Base-by-base conservation (phyloP, 2,329 filamentous ascomycete genomes). In the Ophiocordyceps camponoti-leonardi region DNA sequence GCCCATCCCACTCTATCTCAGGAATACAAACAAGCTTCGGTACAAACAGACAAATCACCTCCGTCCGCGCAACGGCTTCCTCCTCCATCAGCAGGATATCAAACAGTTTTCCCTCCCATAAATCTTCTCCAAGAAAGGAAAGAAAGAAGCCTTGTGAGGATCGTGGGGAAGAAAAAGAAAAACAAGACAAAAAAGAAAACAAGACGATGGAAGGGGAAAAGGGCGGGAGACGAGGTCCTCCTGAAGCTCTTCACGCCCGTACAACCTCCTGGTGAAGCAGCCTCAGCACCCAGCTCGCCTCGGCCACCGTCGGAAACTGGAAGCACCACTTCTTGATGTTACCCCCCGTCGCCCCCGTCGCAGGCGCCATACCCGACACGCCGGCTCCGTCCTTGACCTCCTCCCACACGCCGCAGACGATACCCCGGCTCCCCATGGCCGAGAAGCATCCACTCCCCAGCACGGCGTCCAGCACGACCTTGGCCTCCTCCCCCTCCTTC, bases 391-490 rank as follows among this genome's bases (percentile, higher is more conserved):
- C 75, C 43, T 78, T 78, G 53, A 81, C 67, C 51, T 86, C 79
- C 59, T 92, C 83, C 78, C 86, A 92, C 33, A 95, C 82, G 51
- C 83, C 88, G 46, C 94, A 79, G 1, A 92, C 85, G 54, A 95
- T 90, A 42, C 88, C 88, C 31, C 84, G 83, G 52, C 83, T 77
- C 6, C 86, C 88, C 49, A 94, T 77, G 18, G 84, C 71, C 52
- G 88, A 83, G 63, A 94, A 93, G 56, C 84, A 88, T 47, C 78
- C 83, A 58, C 87, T 86, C 12, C 83, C 83, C 2, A 95, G 68
- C 43, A 87, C 87, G 1, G 85, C 86, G 60, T 96, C 90, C 1
- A 95, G 71, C 33, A 94, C 62, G 1, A 81, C 37, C 35, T 31
- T 71, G 49, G 79, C 75, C 50, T 67, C 61, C 31, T 74, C 70